Conservation (phyloP, 371 early-diverging fungal genomes). For the Mucor circinelloides region DNA sequence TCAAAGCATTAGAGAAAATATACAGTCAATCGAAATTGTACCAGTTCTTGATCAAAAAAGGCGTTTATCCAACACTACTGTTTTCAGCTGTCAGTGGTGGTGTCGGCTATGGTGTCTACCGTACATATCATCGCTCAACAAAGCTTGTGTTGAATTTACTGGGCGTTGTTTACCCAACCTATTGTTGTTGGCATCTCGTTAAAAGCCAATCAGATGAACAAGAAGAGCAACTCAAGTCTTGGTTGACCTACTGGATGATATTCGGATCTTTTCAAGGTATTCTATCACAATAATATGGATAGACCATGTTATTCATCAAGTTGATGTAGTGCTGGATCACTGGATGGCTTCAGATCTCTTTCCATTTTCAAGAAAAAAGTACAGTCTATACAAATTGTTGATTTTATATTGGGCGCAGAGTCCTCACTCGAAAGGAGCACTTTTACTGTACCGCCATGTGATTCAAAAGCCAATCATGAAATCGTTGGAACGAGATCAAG, state of each 20-base stretch:
- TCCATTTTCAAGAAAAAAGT: constrained; percentile 36
- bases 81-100: constrained; percentile 31
- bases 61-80: constrained; percentile 36
- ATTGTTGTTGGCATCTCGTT: constrained; percentile 36
- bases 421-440: constrained; percentile 53
- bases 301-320: background rate
- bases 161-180: constrained; percentile 49
- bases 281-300: background rate
- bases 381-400: constrained; percentile 47
- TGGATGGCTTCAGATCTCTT: constrained; percentile 38
- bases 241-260: constrained; percentile 59
- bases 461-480: constrained; percentile 34
- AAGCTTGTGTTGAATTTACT: constrained; percentile 35
- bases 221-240: constrained; percentile 28
- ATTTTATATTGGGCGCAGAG: constrained; percentile 58
- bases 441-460: constrained; percentile 38
- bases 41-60: constrained; percentile 38
- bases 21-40: constrained; percentile 33
- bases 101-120: constrained; percentile 18
- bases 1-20: constrained; percentile 34
- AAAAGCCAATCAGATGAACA: constrained; percentile 6
- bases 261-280: constrained; percentile 54
- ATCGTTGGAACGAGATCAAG: background rate
- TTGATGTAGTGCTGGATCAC: constrained; percentile 43
- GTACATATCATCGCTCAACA: constrained; percentile 34